Conservation (phyloP, 1,139 yeast genomes). For the Candida albicans region DNA sequence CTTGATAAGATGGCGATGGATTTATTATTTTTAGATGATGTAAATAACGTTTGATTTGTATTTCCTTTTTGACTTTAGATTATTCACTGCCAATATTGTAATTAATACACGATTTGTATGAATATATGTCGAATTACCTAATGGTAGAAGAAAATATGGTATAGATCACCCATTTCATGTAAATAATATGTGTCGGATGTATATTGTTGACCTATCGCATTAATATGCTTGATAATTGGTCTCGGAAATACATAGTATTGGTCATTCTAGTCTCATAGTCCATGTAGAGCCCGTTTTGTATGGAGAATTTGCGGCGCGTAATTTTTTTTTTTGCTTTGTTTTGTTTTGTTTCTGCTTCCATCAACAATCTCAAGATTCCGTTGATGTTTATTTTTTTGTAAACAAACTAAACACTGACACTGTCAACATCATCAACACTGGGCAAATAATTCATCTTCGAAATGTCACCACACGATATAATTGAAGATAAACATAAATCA, state of each 20-base stretch:
- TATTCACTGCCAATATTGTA: too few relatives aligned
- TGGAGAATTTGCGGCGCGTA: background rate
- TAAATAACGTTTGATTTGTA: background rate
- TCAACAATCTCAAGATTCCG: background rate
- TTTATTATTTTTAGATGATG: background rate
- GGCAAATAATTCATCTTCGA: background rate
- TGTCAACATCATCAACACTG: background rate
- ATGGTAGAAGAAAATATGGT: too few relatives aligned
- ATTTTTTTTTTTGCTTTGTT: background rate
- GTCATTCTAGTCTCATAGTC: too few relatives aligned
- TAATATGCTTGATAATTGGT: too few relatives aligned
- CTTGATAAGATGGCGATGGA: slow-evolving; percentile 17
- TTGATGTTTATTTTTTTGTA: background rate
- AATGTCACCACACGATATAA: background rate
- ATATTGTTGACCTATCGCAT: too few relatives aligned
- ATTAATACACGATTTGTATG: too few relatives aligned
- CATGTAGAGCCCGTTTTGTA: too few relatives aligned
- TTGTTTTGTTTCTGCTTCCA: background rate
- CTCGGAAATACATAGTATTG: too few relatives aligned
- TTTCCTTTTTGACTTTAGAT: background rate
- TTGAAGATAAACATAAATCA: background rate
- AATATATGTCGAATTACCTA: too few relatives aligned
- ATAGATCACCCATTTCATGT: too few relatives aligned
- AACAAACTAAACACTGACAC: background rate
- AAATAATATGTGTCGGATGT: too few relatives aligned